Conservation (phyloP, 768 basidiomycete genomes). For the Gymnopilus dilepis region DNA sequence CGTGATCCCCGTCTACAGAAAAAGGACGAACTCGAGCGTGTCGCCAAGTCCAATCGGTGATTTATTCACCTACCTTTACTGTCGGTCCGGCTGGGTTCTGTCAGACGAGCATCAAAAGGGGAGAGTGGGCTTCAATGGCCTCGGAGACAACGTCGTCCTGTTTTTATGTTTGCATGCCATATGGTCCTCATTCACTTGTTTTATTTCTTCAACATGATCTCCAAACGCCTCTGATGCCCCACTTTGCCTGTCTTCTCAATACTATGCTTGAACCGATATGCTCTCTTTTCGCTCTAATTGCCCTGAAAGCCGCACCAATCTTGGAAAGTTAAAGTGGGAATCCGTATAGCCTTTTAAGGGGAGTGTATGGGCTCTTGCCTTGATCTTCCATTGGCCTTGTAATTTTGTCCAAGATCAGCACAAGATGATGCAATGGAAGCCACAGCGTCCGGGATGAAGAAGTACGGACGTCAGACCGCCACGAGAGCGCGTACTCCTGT, state of each 20-base stretch:
- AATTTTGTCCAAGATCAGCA: neutral
- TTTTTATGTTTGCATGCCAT: conserved; percentile 25
- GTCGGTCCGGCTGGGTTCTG: conserved; percentile 31
- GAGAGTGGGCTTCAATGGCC: conserved; percentile 21
- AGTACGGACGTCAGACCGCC: neutral
- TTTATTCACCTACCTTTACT: conserved; percentile 31
- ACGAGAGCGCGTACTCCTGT: no score
- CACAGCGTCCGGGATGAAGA: neutral
- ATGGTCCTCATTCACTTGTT: conserved; percentile 20
- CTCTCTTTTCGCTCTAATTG: conserved; percentile 14
- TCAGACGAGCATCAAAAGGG: conserved; percentile 28
- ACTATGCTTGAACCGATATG: conserved; percentile 31
- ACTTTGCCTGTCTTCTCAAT: conserved; percentile 26
- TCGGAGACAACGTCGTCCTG: conserved; percentile 20
- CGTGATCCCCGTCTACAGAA: conserved; percentile 55
- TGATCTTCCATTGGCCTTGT: neutral
- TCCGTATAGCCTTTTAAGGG: neutral
- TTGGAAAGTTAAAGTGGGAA: conserved; percentile 1
- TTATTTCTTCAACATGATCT: conserved; percentile 26
- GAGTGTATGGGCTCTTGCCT: neutral
- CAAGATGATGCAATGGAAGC: neutral
- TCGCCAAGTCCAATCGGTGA: conserved; percentile 99
- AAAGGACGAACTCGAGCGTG: conserved; percentile 99
- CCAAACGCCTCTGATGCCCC: conserved; percentile 18
- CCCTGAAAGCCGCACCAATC: conserved; percentile 5